Conservation (phyloP, 805 yeast species). For the Wickerhamomyces subpelliculosus region DNA sequence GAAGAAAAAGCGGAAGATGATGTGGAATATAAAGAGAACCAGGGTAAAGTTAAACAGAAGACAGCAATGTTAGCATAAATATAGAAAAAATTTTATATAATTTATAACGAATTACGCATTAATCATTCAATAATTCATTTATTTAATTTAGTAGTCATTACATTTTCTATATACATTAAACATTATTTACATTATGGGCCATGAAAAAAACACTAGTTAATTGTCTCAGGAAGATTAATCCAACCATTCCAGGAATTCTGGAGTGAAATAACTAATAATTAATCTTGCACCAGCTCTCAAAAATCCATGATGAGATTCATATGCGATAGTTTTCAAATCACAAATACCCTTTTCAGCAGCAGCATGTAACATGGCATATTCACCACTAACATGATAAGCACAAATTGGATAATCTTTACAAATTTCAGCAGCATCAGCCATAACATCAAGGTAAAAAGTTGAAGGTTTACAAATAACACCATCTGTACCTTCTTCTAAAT, state of each 20-base stretch:
- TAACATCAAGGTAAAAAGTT: conserved; percentile 87
- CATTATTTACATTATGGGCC: background rate
- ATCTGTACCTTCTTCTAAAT: conserved; percentile 88
- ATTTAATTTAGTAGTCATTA: background rate
- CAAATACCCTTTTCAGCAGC: conserved; percentile 94
- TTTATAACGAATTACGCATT: background rate
- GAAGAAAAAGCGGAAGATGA: conserved; percentile 11
- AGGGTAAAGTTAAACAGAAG: conserved; percentile 9
- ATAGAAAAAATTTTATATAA: no score
- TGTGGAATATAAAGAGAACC: background rate
- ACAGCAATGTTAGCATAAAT: conserved; percentile 13
- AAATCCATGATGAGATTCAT: conserved; percentile 86
- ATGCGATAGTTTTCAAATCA: conserved; percentile 70
- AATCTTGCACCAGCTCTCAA: conserved; percentile 94
- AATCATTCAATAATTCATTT: background rate
- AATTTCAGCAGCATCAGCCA: conserved; percentile 78
- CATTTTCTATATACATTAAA: background rate
- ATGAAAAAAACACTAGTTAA: no score
- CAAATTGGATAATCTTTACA: conserved; percentile 84
- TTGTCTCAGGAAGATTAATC: conserved; percentile 23
- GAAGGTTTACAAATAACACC: conserved; percentile 95
- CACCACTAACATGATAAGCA: conserved; percentile 96
- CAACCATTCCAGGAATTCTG: conserved; percentile 93
- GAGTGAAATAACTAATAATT: conserved; percentile 88
- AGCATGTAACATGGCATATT: conserved; percentile 96